phyloP scores from a whole-genome alignment of 345 rosid genomes.

The Xanthoceras sorbifolium region DNA sequence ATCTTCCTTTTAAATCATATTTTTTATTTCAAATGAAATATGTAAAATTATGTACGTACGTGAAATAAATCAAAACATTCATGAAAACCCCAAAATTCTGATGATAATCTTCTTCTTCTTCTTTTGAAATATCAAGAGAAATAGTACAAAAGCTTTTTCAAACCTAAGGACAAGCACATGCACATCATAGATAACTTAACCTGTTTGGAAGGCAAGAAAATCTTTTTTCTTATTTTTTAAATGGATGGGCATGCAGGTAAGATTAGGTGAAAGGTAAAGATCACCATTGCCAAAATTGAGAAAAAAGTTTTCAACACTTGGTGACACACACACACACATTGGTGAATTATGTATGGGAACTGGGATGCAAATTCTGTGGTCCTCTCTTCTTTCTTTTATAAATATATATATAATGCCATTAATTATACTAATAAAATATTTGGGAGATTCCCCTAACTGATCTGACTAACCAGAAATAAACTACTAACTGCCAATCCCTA shows the following conservation, averaged over 20 bases:
- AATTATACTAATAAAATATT: slow-evolving; percentile 10
- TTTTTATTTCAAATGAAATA: not conserved
- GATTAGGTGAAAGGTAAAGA: slow-evolving; percentile 1
- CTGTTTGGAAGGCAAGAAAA: not conserved
- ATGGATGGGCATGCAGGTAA: slow-evolving; percentile 4
- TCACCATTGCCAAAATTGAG: not conserved
- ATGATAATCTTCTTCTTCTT: too few relatives aligned
- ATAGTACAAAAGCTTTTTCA: not conserved
- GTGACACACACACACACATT: too few relatives aligned
- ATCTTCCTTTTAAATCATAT: not conserved
- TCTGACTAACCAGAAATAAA: slow-evolving; percentile 22
- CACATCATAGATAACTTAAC: not conserved
- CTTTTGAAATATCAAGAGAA: too few relatives aligned
- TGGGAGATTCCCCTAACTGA: slow-evolving; percentile 28
- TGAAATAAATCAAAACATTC: too few relatives aligned
- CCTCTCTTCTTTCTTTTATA: slow-evolving; percentile 10
- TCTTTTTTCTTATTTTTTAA: not conserved
- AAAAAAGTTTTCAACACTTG: not conserved
- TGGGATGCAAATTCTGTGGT: slow-evolving; percentile 37
- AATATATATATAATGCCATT: slow-evolving; percentile 4
- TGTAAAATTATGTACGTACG: not conserved
- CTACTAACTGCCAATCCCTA: slow-evolving; percentile 41
- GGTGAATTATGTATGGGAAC: slow-evolving; percentile 22
- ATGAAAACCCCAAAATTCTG: too few relatives aligned
- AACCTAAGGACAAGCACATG: not conserved